Conservation (phyloP, 257 asterid species). For the Ligustrum vulgare region DNA sequence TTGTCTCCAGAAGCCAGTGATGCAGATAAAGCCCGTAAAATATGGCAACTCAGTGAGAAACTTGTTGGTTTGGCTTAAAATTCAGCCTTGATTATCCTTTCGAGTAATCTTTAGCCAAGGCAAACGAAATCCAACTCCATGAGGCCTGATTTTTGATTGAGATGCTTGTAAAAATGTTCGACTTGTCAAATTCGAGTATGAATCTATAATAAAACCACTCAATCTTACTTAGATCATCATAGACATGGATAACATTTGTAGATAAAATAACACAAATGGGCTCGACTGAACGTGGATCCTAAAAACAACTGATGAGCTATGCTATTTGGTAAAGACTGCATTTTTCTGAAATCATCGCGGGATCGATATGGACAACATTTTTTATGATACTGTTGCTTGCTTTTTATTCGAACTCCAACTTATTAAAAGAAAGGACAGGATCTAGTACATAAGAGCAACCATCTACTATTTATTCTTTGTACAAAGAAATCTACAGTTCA, state of each 20-base stretch:
- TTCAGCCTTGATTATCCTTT: background rate
- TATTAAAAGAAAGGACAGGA: background rate
- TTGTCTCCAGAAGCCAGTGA: slow-evolving; percentile 50
- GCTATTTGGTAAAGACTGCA: background rate
- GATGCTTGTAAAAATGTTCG: background rate
- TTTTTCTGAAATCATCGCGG: background rate
- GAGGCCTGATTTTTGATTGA: background rate
- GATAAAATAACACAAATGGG: background rate
- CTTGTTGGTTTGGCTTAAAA: slow-evolving; percentile 46
- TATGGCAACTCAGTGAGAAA: slow-evolving; percentile 50
- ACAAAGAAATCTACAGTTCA: slow-evolving; percentile 47
- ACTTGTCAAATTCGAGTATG: background rate
- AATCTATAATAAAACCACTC: slow-evolving; percentile 1
- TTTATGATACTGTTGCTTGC: too few species aligned
- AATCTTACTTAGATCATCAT: background rate
- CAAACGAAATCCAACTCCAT: background rate
- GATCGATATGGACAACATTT: background rate
- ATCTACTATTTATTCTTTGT: background rate
- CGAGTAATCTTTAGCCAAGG: background rate
- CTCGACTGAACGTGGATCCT: background rate
- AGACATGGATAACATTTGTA: background rate
- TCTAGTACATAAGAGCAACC: background rate
- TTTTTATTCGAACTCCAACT: background rate
- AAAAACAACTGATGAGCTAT: background rate
- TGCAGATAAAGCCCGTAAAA: slow-evolving; percentile 44